Conservation (phyloP, 2,329 filamentous ascomycete species). For the Neocatenulostroma microsporum region DNA sequence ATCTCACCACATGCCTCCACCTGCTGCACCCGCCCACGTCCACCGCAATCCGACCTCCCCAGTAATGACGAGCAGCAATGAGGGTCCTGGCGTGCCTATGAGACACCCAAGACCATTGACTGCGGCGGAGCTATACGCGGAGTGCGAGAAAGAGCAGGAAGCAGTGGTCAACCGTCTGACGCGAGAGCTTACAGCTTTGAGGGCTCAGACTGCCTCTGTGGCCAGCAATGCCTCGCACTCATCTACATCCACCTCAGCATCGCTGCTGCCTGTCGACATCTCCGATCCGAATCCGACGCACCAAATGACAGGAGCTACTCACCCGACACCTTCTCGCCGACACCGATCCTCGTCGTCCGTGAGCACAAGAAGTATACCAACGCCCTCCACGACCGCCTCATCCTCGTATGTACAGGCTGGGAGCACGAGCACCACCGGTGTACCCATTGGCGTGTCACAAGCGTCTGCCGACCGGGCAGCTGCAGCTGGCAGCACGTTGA, state of each 20-base stretch:
- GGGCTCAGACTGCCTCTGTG: conserved; percentile 56
- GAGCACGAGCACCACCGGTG: conserved; percentile 13
- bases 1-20: no score
- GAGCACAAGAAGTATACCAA: conserved; percentile 22
- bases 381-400: conserved; percentile 16
- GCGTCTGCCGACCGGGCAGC: conserved; percentile 30
- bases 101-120: conserved; percentile 83
- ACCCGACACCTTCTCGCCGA: conserved; percentile 48
- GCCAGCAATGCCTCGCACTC: conserved; percentile 49
- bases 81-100: conserved; percentile 47
- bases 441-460: conserved; percentile 24
- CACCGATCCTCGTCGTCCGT: conserved; percentile 34
- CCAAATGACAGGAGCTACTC: conserved; percentile 40
- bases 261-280: conserved; percentile 34
- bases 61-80: conserved; percentile 18
- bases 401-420: conserved; percentile 18
- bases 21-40: no score
- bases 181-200: conserved; percentile 77
- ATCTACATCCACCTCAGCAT: conserved; percentile 45
- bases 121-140: conserved; percentile 75
- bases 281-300: conserved; percentile 42
- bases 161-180: conserved; percentile 90
- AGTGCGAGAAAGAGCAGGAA: conserved; percentile 93
- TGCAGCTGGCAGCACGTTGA: conserved; percentile 21
- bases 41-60: conserved; percentile 17